A percentile compares a stretch with the other conserved stretches of the same genome.
phyloP scores from a whole-genome alignment of 352 stramenopile genomes.

The Pythium brachiatum region DNA sequence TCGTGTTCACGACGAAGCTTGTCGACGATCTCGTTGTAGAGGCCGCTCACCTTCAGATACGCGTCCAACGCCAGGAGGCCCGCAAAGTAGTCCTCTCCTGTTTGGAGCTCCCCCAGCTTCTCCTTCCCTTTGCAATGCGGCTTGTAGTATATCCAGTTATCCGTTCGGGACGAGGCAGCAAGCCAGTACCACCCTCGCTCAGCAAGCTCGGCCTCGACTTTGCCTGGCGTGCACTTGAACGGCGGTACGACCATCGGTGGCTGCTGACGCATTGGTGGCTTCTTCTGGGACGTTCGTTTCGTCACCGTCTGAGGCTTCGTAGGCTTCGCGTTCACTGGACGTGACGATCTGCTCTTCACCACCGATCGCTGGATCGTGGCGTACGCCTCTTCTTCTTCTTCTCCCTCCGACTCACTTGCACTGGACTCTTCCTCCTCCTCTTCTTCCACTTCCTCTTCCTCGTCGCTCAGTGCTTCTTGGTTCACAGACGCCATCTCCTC shows the following conservation, averaged over 20 bases:
- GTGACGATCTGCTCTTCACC: not conserved
- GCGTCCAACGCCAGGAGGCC: constrained; percentile 40
- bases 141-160: constrained; percentile 57
- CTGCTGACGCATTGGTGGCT: not conserved
- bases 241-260: constrained; percentile 30
- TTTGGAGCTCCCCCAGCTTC: constrained; percentile 22
- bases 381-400: not conserved
- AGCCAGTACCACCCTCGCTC: constrained; percentile 71
- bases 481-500: constrained; percentile 16
- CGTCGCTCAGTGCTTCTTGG: constrained; percentile 6
- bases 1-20: constrained; percentile 46
- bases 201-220: constrained; percentile 53
- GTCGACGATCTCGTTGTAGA: constrained; percentile 40
- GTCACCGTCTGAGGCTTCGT: not conserved
- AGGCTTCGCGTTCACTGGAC: not conserved
- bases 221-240: constrained; percentile 64
- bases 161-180: constrained; percentile 14
- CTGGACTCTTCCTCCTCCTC: not conserved
- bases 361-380: not conserved
- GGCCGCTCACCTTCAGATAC: constrained; percentile 34
- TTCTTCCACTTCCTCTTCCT: not conserved
- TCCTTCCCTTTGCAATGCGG: constrained; percentile 41
- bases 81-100: constrained; percentile 51
- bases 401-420: not conserved
- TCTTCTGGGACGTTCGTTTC: no score